Percentiles rank a stretch among this genome's conserved stretches.
Evolutionary conservation across 768 basidiomycete species (phyloP).

Genomic region (Dictyophora rubrovolvata): DNA sequence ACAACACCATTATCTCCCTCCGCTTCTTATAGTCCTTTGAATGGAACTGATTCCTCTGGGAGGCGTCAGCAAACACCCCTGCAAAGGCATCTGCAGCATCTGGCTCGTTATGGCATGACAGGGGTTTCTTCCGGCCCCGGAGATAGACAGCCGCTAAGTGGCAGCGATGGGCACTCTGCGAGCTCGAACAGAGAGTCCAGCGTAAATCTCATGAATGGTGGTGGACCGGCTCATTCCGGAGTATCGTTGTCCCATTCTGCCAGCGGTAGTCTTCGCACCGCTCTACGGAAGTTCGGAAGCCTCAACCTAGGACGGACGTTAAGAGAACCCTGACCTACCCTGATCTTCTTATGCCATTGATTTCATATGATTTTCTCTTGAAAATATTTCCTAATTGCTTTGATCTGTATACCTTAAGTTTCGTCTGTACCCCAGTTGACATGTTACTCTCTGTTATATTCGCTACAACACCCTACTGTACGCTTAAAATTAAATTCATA

Average conservation of each 20-base stretch:
- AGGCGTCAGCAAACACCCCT: conserved; percentile 55
- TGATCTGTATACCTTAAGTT: background rate
- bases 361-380: background rate
- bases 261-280: conserved; percentile 48
- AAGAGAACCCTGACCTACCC: conserved; percentile 16
- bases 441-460: background rate
- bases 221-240: conserved; percentile 30
- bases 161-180: conserved; percentile 48
- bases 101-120: conserved; percentile 74
- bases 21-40: conserved; percentile 2
- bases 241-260: conserved; percentile 56
- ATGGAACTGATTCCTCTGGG: conserved; percentile 12
- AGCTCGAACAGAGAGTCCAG: conserved; percentile 69
- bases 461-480: background rate
- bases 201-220: conserved; percentile 53
- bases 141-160: conserved; percentile 30
- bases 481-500: background rate
- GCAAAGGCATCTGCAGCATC: conserved; percentile 70
- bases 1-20: conserved; percentile 5
- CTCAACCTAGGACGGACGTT: conserved; percentile 51
- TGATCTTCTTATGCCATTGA: conserved; percentile 13
- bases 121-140: conserved; percentile 72
- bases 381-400: background rate
- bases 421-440: background rate
- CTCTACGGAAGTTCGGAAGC: conserved; percentile 68